A percentile compares a stretch with the other conserved stretches of the same genome.
Conservation (phyloP, 345 rosid species). For the Arabidopsis suecica region DNA sequence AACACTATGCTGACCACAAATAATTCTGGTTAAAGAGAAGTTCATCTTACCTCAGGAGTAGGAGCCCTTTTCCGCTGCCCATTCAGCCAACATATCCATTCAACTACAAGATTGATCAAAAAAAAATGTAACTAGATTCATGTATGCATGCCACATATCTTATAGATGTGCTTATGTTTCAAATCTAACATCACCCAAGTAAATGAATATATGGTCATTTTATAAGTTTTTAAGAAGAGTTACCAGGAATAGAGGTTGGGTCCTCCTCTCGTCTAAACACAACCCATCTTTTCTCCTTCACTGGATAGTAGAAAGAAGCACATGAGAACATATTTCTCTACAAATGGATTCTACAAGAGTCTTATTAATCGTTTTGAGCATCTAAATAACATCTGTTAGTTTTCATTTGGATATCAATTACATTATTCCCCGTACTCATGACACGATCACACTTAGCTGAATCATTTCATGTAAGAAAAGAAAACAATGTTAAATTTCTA, state of each 20-base stretch:
- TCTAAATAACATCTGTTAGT: no score
- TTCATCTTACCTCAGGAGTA: conserved; percentile 68
- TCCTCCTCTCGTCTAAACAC: conserved; percentile 81
- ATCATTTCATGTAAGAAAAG: background rate
- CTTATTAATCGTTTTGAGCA: background rate
- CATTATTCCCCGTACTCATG: background rate
- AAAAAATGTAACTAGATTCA: conserved; percentile 11
- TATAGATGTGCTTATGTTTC: background rate
- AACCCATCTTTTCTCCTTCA: conserved; percentile 98
- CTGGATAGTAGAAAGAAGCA: conserved; percentile 50
- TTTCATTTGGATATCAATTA: no score
- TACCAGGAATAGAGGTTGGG: conserved; percentile 90
- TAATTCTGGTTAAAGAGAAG: background rate
- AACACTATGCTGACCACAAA: conserved; percentile 1
- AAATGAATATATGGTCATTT: background rate
- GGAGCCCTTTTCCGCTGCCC: conserved; percentile 94
- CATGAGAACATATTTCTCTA: conserved; percentile 30
- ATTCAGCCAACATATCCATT: conserved; percentile 99
- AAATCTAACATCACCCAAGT: background rate
- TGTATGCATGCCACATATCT: background rate
- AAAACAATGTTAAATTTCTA: background rate
- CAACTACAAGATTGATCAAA: conserved; percentile 60
- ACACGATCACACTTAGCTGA: conserved; percentile 11
- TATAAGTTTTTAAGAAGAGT: conserved; percentile 7
- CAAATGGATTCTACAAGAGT: conserved; percentile 12